Evolutionary conservation across 306 rosid species (phyloP).

Genomic region (Clitoria ternatea): DNA sequence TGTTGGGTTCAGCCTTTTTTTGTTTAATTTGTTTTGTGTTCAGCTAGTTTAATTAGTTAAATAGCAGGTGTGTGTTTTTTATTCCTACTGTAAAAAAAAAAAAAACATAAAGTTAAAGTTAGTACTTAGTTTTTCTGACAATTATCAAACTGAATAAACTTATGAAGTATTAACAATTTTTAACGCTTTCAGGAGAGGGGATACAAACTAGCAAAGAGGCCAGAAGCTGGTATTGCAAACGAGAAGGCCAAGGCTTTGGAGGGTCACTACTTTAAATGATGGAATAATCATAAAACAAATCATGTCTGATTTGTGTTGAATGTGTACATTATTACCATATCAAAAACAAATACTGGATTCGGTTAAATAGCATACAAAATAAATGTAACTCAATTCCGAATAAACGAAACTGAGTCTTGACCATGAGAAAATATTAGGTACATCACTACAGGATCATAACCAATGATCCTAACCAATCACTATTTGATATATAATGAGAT

Average conservation of each 20-base stretch:
- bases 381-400: not conserved
- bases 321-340: not conserved
- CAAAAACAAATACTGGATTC: not conserved
- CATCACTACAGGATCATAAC: too few relatives aligned
- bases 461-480: too few relatives aligned
- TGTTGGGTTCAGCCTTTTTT: too few relatives aligned
- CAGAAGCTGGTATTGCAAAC: slow-evolving; percentile 52
- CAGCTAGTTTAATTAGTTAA: too few relatives aligned
- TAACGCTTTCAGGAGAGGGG: slow-evolving; percentile 61
- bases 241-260: slow-evolving; percentile 63
- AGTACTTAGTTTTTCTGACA: too few relatives aligned
- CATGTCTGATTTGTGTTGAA: not conserved
- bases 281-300: slow-evolving; percentile 15
- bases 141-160: not conserved
- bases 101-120: too few relatives aligned
- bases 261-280: slow-evolving; percentile 45
- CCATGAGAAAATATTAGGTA: too few relatives aligned
- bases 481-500: too few relatives aligned
- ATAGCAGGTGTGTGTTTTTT: too few relatives aligned
- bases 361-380: not conserved
- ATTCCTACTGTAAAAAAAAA: too few relatives aligned
- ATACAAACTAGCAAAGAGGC: slow-evolving; percentile 47
- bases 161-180: not conserved
- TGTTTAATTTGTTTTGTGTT: too few relatives aligned
- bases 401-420: too few relatives aligned